phyloP scores from a whole-genome alignment of 805 yeast species.

The Schwanniomyces vanrijiae region DNA sequence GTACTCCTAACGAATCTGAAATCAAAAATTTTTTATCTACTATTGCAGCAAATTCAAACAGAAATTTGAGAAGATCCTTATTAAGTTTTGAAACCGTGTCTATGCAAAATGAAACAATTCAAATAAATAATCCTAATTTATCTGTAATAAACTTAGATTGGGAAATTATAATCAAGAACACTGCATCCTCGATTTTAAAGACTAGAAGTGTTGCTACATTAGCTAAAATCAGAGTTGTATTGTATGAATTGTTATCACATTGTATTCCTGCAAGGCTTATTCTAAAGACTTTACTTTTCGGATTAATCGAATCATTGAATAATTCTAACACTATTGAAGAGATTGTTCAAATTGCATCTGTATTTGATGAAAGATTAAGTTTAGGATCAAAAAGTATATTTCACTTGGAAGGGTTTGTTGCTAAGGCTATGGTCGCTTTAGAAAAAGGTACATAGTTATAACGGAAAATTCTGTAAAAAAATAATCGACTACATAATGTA shows the following conservation, averaged over 20 bases:
- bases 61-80: slow-evolving; percentile 78
- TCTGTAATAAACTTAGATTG: slow-evolving; percentile 78
- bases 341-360: slow-evolving; percentile 60
- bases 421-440: slow-evolving; percentile 77
- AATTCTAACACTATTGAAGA: slow-evolving; percentile 32
- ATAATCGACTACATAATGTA: background rate
- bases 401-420: slow-evolving; percentile 93
- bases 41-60: slow-evolving; percentile 56
- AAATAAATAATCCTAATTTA: slow-evolving; percentile 23
- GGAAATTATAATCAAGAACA: slow-evolving; percentile 72
- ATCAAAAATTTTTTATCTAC: slow-evolving; percentile 38
- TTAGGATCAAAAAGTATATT: slow-evolving; percentile 87
- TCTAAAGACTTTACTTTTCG: slow-evolving; percentile 55
- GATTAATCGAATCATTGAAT: slow-evolving; percentile 33
- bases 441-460: slow-evolving; percentile 34
- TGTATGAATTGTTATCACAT: slow-evolving; percentile 86
- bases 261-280: slow-evolving; percentile 90
- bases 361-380: slow-evolving; percentile 81
- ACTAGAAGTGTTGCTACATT: slow-evolving; percentile 64
- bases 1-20: slow-evolving; percentile 37
- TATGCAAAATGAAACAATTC: slow-evolving; percentile 60
- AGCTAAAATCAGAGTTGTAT: slow-evolving; percentile 60
- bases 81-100: slow-evolving; percentile 80
- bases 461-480: background rate
- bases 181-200: slow-evolving; percentile 59